Base-by-base conservation (phyloP, 441 rosid genomes). In the Rhodomyrtus psidioides region DNA sequence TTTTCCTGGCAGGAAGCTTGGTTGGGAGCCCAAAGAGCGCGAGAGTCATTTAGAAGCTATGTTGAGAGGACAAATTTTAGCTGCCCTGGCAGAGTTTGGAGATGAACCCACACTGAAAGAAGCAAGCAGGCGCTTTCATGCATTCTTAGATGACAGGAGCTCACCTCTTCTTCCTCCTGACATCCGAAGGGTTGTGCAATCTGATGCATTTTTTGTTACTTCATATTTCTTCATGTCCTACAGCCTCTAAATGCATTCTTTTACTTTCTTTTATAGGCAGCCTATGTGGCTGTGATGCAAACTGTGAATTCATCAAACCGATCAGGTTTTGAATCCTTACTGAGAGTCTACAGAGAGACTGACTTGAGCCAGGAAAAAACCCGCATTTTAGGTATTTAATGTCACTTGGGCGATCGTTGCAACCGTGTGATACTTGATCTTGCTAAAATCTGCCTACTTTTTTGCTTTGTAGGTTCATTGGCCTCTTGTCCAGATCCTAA, bases 331-430 rank as follows among this genome's bases (percentile, higher is more conserved):
- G 98, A 95, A 86, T 95, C 97, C 58, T 97, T 96, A 46, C 90
- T 95, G 87, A 93, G 88, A 86, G 91, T 97, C 84, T 97, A 97
- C 84, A 94, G 97, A 85, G 99, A 97, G 90, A 95, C 97, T 44
- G 97, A 97, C 89, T 92, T 94, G 76, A 95, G 99, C 93, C 96
- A 96, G 88, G 98, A 96, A 93, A 97, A 96, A 93, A 94, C 94
- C 34, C 94, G 99, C 89, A 92, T 97, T 88, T 90, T 97, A 84
- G 90, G 99, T 97, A 93, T 54, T 57, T 59, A 88, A 54, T 84
- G 62, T 44, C 51, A 30, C 55, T 44, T 15, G 30, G 4, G 65
- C 54, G 24, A 87, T 19, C 83, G 7, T 27, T 86, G 79, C 83
- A 27, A 53, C 57, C 49, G 49, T 86, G 49, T 58, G 70, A 83